A percentile compares a stretch with the other conserved stretches of the same genome.
Evolutionary conservation across 1,284 basidiomycete genomes (phyloP).

Genomic region (Cryptococcus sp.): DNA sequence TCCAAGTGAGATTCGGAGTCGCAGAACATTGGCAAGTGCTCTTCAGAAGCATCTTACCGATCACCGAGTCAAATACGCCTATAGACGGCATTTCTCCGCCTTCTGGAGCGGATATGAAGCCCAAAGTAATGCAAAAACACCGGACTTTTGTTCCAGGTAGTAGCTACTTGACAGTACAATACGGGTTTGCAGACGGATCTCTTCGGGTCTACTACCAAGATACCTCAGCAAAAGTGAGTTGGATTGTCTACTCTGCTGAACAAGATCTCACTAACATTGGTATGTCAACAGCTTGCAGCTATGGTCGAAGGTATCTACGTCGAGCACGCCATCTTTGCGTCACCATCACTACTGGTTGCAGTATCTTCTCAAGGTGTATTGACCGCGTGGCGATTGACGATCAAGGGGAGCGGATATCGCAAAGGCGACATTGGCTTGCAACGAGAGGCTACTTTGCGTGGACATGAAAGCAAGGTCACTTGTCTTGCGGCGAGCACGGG

Average conservation of each 20-base stretch:
- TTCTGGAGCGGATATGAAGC: constrained; percentile 28
- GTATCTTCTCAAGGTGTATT: constrained; percentile 75
- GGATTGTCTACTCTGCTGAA: background rate
- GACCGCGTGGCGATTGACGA: constrained; percentile 68
- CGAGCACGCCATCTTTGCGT: constrained; percentile 74
- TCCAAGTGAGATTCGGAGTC: constrained; percentile 71
- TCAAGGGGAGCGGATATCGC: constrained; percentile 35
- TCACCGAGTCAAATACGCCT: constrained; percentile 57
- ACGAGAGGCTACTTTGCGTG: constrained; percentile 72
- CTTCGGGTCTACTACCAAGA: constrained; percentile 50
- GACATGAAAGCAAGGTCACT: constrained; percentile 68
- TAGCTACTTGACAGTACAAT: constrained; percentile 41
- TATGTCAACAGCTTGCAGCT: constrained; percentile 56
- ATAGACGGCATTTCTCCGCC: constrained; percentile 59
- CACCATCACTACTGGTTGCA: constrained; percentile 68
- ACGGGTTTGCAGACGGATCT: constrained; percentile 47
- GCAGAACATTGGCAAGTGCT: constrained; percentile 61
- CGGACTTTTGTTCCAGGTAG: constrained; percentile 28
- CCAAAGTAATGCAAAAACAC: constrained; percentile 27
- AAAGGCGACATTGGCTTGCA: constrained; percentile 49
- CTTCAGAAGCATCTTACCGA: constrained; percentile 47
- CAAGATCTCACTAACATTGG: background rate
- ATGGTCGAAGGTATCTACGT: constrained; percentile 72
- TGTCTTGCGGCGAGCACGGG: constrained; percentile 73
- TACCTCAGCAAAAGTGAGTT: constrained; percentile 62